phyloP scores from a whole-genome alignment of 257 asterid species.

The Solanum piurae region DNA sequence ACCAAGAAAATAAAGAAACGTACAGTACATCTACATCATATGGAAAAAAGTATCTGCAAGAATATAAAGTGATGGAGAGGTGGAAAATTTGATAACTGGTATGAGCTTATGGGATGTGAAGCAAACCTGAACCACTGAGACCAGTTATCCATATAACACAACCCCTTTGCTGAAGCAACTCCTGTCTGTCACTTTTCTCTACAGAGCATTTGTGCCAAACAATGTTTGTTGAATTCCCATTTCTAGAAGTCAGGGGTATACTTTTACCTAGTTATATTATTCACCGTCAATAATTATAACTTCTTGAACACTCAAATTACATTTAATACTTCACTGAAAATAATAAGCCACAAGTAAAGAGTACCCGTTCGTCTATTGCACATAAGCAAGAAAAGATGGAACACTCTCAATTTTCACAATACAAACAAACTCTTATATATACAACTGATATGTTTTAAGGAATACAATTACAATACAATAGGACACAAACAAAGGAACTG shows the following conservation, averaged over 20 bases:
- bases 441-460: no score
- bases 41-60: neutral
- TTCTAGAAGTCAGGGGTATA: conserved; percentile 24
- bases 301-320: neutral
- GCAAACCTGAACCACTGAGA: conserved; percentile 97
- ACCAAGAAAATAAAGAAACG: neutral
- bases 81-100: neutral
- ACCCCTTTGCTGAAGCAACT: conserved; percentile 89
- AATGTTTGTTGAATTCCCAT: conserved; percentile 73
- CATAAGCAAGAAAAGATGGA: neutral
- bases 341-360: neutral
- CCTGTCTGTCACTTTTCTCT: conserved; percentile 65
- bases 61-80: neutral
- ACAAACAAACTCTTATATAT: no score
- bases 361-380: neutral
- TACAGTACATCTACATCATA: neutral
- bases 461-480: no score
- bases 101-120: neutral
- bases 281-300: neutral
- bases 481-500: no score
- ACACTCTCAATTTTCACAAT: no score
- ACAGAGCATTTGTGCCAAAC: conserved; percentile 91
- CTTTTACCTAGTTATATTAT: conserved; percentile 32
- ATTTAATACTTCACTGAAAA: neutral
- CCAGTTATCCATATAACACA: conserved; percentile 98